phyloP scores from a whole-genome alignment of 345 rosid species.

The Brassica napus region Da-Ae NC_063450.1:27309001-27309500 shows the following conservation, averaged over 20 bases:
- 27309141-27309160: constrained; percentile 96
- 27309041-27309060: constrained; percentile 87
- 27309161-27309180: constrained; percentile 86
- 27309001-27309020: constrained; percentile 96
- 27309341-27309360: constrained; percentile 82
- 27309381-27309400: constrained; percentile 85
- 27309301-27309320: constrained; percentile 93
- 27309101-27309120: constrained; percentile 89
- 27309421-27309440: constrained; percentile 97
- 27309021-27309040: constrained; percentile 88
- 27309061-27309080: constrained; percentile 95
- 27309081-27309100: constrained; percentile 92
- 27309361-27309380: constrained; percentile 76
- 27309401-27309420: constrained; percentile 99
- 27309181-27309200: constrained; percentile 85
- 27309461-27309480: constrained; percentile 93
- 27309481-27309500: constrained; percentile 53
- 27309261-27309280: constrained; percentile 70
- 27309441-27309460: constrained; percentile 90
- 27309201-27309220: constrained; percentile 76
- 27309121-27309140: constrained; percentile 95
- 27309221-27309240: constrained; percentile 82
- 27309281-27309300: constrained; percentile 74
- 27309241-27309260: constrained; percentile 80
- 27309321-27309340: constrained; percentile 95